Evolutionary conservation across 78 protist genomes (phyloP), one percentile per base, ranked within the genome.

Genomic region (Dictyostelium capitatum): DNA sequence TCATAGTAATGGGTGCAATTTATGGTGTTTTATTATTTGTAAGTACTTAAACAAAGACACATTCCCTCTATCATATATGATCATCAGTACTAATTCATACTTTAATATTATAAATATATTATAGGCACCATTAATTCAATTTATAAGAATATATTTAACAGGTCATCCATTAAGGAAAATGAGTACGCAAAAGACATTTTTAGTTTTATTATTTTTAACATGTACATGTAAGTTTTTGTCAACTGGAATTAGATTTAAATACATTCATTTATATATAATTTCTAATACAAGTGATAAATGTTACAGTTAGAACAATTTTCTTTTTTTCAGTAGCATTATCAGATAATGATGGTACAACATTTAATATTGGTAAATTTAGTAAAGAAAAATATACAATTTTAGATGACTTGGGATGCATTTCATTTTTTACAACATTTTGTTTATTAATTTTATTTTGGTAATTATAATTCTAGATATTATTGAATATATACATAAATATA

Each of bases 381-480:
- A 7, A 57, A 17, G 92, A 84, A 57, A n/a, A 43, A 37, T 84
- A 57, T 30, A 84, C 92, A 9, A 64, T 84, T 5, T 25, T 84
- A 15, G 92, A 84, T 74, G 92, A 84, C 57, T 57, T 84, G 3
- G 92, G 92, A 12, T 84, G 83, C 25, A n/a, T 84, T 8, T 73
- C 57, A 28, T 84, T 84, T 64, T 84, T 84, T 59, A 84, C 92
- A 12, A 84, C 82, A n/a, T 84, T 84, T 74, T 84, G 78, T 54
- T 47, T 84, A 64, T 79, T 84, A 54, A 84, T 84, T 37, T 53
- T 84, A 64, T 84, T 84, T 84, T 84, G 92, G 90, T 82, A 82
- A n/a, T 59, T 62, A 75, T 23, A 25, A 0, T 8, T 1, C 4
- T 19, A 57, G 28, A n/a, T 14, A 3, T 3, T 14, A 51, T 9